Evolutionary conservation across 441 rosid species (phyloP).

Genomic region (Biscutella laevigata): DNA sequence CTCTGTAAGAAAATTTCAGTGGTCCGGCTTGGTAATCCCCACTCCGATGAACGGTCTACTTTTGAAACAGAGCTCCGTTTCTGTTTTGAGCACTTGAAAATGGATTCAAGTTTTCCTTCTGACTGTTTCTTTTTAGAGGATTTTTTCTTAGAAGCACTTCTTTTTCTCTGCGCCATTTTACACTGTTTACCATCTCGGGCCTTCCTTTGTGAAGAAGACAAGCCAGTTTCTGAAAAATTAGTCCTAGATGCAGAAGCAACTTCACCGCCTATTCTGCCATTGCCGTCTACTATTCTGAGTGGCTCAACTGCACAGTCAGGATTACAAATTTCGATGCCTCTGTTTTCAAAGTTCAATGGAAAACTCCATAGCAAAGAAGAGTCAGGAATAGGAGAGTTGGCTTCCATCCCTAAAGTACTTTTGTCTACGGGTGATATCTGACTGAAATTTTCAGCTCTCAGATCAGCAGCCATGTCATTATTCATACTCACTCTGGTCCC

Average conservation of each 20-base stretch:
- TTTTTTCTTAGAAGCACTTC: constrained; percentile 34
- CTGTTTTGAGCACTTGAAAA: constrained; percentile 43
- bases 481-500: constrained; percentile 28
- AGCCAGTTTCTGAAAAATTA: constrained; percentile 24
- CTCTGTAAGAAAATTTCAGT: constrained; percentile 34
- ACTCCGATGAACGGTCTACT: constrained; percentile 51
- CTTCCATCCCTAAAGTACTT: constrained; percentile 24
- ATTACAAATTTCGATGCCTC: constrained; percentile 20
- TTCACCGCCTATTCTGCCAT: constrained; percentile 33
- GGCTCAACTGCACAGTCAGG: constrained; percentile 31
- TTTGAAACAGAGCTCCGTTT: constrained; percentile 64
- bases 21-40: constrained; percentile 57
- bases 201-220: constrained; percentile 41
- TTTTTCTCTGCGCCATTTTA: constrained; percentile 35
- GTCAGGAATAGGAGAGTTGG: constrained; percentile 24
- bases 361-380: constrained; percentile 26
- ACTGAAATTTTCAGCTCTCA: constrained; percentile 21
- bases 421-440: constrained; percentile 27
- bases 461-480: constrained; percentile 28
- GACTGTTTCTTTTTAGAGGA: constrained; percentile 31
- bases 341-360: constrained; percentile 26
- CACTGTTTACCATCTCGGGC: constrained; percentile 35
- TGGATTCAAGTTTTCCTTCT: constrained; percentile 27
- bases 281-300: constrained; percentile 26
- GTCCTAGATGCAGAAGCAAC: constrained; percentile 38